Base-by-base conservation (phyloP, 2,329 filamentous ascomycete species). In the Dactylellina leptospora region DNA sequence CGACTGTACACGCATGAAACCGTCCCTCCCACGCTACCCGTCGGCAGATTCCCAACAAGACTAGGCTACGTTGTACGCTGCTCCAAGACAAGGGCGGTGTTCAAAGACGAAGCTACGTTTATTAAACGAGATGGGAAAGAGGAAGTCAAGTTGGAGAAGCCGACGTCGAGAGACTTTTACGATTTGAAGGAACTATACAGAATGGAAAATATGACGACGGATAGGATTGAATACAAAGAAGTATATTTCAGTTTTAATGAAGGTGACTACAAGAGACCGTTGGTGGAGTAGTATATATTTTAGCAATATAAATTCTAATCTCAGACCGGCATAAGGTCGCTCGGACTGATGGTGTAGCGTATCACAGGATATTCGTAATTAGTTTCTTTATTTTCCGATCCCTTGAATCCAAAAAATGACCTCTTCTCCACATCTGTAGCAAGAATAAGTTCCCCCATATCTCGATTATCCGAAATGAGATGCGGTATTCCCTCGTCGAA, bases 1-100 rank as follows among this genome's bases (percentile, higher is more conserved):
- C 42, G 56, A 30, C 56, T 60, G 1, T 60, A 60, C 56, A 60
- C 56, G 28, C 56, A 60, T 50, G 56, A 60, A 38, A 60, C 28
- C 11, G 56, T 60, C n/a, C 56, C 56, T 11, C 56, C 56, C 8
- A 60, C 22, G 10, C 30, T 60, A 20, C 56, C 56, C 8, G 56
- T 60, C 18, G 56, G 56, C 20, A 60, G 25, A n/a, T 60, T 60
- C 42, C 56, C 56, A 9, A 60, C 56, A 13, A 60, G 56, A 13
- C 22, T 60, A 9, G 56, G 56, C 5, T 60, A 60, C 20, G 44
- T 60, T 48, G 56, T 50, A 18, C 56, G 56, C 28, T 60, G 56
- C 28, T 60, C 56, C 27, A 60, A 60, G 28, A 60, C 56, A 13
- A 60, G 23, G 18, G 56, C 56, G 3, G 42, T 60, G 2, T 27